Evolutionary conservation across 1,139 yeast genomes (phyloP), one percentile per base, ranked within the genome.

Genomic region (Yamadazyma trypodendri): DNA sequence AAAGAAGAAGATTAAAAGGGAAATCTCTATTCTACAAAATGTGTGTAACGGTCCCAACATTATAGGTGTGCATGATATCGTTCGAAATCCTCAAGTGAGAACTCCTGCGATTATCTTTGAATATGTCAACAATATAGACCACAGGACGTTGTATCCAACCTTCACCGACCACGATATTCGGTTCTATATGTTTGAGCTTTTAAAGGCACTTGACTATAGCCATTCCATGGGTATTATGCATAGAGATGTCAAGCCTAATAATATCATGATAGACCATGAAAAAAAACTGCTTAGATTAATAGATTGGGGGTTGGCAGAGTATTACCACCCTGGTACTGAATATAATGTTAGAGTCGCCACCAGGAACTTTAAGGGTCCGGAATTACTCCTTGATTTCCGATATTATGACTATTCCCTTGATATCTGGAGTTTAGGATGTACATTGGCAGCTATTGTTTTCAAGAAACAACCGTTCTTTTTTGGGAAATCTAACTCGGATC

Each of bases 211-310:
- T 44, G 97, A 92, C 61, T 92, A 78, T 58, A 84, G 92, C 32
- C 98, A 92, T 63, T 87, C 96, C 7, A 87, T 86, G 87, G 98
- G 98, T 28, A 90, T 92, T 45, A 92, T 92, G 86, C 98, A 92
- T 63, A 74, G 98, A 58, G 98, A 92, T 61, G 97, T 92, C 44
- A 92, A 92, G 62, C 98, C 98, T 15, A 97, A 92, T 59, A 92
- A 92, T 56, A 92, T 92, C 35, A 92, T 92, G 97, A 92, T 92
- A 55, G 97, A 92, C 60, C 97, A 90, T 50, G 77, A 78, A 38
- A 73, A 73, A 47, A 76, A 77, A 51, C 69, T 68, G 45, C 68
- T 92, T 49, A 77, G 96, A 48, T 74, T 92, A 45, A 92, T 92
- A 49, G 98, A 92, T 67, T 92, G 97, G 97, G 98, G 98, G 10